A percentile compares a stretch with the other conserved stretches of the same genome.
phyloP scores from a whole-genome alignment of 2,329 filamentous ascomycete species.

The Tolypocladium capitatum region DNA sequence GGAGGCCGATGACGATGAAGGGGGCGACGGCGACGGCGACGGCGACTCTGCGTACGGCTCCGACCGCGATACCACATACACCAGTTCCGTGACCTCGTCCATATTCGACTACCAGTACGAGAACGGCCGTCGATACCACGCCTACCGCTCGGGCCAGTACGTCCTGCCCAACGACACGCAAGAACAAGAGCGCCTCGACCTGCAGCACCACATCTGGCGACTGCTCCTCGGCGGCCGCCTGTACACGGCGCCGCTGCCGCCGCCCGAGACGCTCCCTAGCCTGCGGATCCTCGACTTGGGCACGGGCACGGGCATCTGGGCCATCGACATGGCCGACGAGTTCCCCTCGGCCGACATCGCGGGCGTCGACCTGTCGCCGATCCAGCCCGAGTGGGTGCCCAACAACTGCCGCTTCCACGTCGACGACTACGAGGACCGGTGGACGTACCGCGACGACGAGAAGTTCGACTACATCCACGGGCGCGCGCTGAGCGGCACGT shows the following conservation, averaged over 20 bases:
- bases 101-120: constrained; percentile 31
- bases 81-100: constrained; percentile 25
- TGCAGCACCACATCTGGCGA: constrained; percentile 41
- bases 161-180: constrained; percentile 36
- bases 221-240: constrained; percentile 29
- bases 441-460: constrained; percentile 26
- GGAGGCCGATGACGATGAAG: constrained; percentile 7
- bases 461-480: constrained; percentile 22
- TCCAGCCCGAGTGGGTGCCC: constrained; percentile 44
- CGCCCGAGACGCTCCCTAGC: constrained; percentile 2
- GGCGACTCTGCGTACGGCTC: constrained; percentile 22
- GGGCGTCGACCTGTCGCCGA: constrained; percentile 44
- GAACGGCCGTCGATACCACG: constrained; percentile 35
- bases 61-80: constrained; percentile 16
- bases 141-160: constrained; percentile 30
- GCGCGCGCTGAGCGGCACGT: constrained; percentile 19
- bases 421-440: constrained; percentile 47
- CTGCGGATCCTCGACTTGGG: constrained; percentile 41
- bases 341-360: constrained; percentile 21
- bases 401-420: constrained; percentile 51
- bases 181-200: constrained; percentile 40
- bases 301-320: constrained; percentile 49
- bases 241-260: constrained; percentile 29
- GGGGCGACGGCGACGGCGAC: constrained; percentile 10
- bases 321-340: constrained; percentile 42